Evolutionary conservation across 208 protist genomes (phyloP).

Genomic region (Leishmania arabica): DNA sequence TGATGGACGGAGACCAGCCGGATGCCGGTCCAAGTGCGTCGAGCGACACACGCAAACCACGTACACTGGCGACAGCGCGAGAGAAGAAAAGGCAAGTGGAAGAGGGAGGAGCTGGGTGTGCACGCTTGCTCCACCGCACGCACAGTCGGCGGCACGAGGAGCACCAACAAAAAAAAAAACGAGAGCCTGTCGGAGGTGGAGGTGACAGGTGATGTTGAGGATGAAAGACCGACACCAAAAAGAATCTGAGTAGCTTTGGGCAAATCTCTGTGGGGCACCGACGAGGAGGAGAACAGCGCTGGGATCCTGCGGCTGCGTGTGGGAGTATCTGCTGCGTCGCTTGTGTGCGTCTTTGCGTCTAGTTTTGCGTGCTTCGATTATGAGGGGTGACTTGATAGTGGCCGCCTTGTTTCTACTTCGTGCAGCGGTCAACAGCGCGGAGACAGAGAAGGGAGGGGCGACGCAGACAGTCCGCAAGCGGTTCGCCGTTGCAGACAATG

Average conservation of each 20-base stretch:
- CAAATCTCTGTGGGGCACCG: background rate
- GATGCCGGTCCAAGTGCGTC: background rate
- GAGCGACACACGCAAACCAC: background rate
- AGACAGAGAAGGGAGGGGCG: background rate
- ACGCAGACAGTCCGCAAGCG: background rate
- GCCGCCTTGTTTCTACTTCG: background rate
- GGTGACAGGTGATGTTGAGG: background rate
- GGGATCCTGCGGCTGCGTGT: background rate
- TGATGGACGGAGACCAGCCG: background rate
- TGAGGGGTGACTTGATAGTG: background rate
- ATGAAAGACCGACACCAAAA: background rate
- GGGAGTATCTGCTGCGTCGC: background rate
- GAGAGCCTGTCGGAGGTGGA: background rate
- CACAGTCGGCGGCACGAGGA: background rate
- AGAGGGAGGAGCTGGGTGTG: background rate
- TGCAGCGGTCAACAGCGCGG: background rate
- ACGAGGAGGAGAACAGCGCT: background rate
- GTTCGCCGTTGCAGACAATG: background rate
- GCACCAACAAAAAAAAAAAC: background rate
- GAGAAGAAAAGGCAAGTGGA: background rate
- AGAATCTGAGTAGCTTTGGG: background rate
- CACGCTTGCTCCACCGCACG: background rate
- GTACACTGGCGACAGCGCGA: background rate
- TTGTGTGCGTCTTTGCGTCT: background rate
- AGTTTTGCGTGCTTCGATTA: background rate